These are phyloP conservation scores for Monosporozyma servazzii DNA, from an alignment of 805 yeast species.

Conservation along the genomic window DNA sequence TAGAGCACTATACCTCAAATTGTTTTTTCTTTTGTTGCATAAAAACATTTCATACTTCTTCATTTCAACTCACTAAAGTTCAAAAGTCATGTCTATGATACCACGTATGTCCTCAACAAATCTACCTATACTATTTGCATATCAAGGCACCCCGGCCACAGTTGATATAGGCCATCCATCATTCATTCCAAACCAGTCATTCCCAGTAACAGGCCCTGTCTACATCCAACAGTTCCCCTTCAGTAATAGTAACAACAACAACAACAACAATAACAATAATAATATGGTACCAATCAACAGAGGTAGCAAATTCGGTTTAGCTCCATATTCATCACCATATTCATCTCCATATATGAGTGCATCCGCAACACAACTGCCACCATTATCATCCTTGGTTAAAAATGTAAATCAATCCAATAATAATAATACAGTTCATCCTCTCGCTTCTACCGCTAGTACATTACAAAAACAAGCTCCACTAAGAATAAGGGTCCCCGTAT, in stretches of 20 bases:
- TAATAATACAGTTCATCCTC: not conserved
- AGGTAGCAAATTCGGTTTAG: not conserved
- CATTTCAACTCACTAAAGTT: no score
- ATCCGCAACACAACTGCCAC: slow-evolving; percentile 1
- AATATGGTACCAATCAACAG: not conserved
- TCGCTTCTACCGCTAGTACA: not conserved
- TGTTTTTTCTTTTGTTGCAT: not conserved
- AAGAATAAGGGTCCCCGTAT: not conserved
- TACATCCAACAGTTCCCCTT: not conserved
- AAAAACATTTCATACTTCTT: no score
- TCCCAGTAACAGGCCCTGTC: not conserved
- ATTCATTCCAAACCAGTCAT: not conserved
- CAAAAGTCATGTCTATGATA: not conserved
- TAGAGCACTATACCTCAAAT: not conserved
- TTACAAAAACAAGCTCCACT: not conserved
- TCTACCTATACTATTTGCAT: not conserved
- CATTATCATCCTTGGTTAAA: slow-evolving; percentile 2
- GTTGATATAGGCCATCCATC: not conserved
- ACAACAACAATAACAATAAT: not conserved
- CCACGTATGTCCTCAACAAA: not conserved
- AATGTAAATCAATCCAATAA: not conserved
- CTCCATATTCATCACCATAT: not conserved
- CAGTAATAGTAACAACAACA: not conserved
- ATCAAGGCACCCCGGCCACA: not conserved
- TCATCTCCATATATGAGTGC: not conserved